Conservation (phyloP, 345 rosid genomes). For the Arabidopsis thaliana region DNA sequence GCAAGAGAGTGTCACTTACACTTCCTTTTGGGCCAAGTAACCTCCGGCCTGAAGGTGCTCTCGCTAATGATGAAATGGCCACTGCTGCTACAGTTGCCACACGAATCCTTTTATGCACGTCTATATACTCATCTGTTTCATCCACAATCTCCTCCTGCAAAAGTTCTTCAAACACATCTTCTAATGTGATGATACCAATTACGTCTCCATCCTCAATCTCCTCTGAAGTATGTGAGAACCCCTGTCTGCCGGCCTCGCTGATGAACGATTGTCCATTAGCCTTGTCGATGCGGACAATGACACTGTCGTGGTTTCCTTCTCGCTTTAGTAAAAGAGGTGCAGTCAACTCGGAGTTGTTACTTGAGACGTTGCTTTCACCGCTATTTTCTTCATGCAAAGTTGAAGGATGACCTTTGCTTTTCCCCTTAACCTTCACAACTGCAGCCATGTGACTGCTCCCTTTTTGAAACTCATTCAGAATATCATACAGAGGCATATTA, state of each 20-base stretch:
- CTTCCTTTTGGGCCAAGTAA: constrained; percentile 52
- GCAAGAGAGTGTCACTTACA: constrained; percentile 13
- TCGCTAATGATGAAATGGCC: constrained; percentile 87
- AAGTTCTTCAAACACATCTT: constrained; percentile 98
- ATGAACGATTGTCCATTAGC: constrained; percentile 32
- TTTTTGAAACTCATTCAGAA: constrained; percentile 95
- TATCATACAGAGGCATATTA: constrained; percentile 97
- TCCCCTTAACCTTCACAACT: constrained; percentile 80
- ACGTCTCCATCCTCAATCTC: constrained; percentile 95
- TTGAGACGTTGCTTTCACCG: constrained; percentile 44
- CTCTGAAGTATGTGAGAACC: constrained; percentile 57
- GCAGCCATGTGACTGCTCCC: constrained; percentile 99
- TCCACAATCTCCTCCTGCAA: constrained; percentile 97
- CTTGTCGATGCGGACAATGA: constrained; percentile 72
- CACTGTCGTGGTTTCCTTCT: constrained; percentile 56
- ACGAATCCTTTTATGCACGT: constrained; percentile 97
- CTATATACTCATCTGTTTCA: constrained; percentile 96
- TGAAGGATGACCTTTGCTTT: constrained; percentile 52
- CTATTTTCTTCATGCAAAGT: constrained; percentile 48
- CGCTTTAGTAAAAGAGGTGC: constrained; percentile 69
- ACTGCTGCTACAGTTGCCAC: constrained; percentile 89
- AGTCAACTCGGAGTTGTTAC: constrained; percentile 53
- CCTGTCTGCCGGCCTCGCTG: constrained; percentile 49
- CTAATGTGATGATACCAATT: constrained; percentile 90
- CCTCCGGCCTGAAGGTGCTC: constrained; percentile 84